A percentile compares a stretch with the other conserved stretches of the same genome.
Conservation (phyloP, 2,329 filamentous ascomycete species). For the Fusarium poae region DNA sequence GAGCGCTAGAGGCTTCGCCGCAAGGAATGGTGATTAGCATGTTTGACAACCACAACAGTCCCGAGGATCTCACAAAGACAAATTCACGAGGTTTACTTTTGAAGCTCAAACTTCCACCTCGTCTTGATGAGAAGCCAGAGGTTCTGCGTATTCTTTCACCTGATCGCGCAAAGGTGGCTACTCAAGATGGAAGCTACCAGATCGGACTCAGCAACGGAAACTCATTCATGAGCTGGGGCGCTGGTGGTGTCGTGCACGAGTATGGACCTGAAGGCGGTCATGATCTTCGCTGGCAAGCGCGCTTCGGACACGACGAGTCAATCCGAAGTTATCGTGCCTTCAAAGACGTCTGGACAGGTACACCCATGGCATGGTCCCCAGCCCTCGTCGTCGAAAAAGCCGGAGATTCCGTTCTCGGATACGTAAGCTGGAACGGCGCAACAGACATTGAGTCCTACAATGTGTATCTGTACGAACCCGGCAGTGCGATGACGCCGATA, state of each 20-base stretch:
- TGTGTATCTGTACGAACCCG: constrained; percentile 29
- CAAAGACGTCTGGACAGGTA: constrained; percentile 46
- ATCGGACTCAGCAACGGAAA: constrained; percentile 39
- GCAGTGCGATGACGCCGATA: neutral
- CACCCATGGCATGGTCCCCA: constrained; percentile 35
- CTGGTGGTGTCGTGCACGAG: constrained; percentile 45
- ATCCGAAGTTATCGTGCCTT: constrained; percentile 44
- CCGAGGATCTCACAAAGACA: constrained; percentile 15
- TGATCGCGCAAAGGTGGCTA: constrained; percentile 18
- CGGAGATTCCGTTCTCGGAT: constrained; percentile 6
- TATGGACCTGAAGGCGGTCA: constrained; percentile 39
- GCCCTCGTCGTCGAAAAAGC: constrained; percentile 33
- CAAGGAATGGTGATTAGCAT: constrained; percentile 49
- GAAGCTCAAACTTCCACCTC: constrained; percentile 35
- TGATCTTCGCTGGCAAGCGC: constrained; percentile 46
- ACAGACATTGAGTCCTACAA: constrained; percentile 46
- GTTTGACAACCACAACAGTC: constrained; percentile 54
- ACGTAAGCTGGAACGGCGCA: constrained; percentile 48
- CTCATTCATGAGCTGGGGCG: constrained; percentile 44
- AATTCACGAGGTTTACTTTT: constrained; percentile 32
- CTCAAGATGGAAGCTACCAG: constrained; percentile 41
- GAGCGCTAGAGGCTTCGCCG: constrained; percentile 42
- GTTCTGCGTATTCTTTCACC: constrained; percentile 29
- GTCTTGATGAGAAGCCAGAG: constrained; percentile 14
- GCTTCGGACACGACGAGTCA: constrained; percentile 41